Evolutionary conservation across 2,329 filamentous ascomycete genomes (phyloP).

Genomic region (Aquanectria penicillioides): DNA sequence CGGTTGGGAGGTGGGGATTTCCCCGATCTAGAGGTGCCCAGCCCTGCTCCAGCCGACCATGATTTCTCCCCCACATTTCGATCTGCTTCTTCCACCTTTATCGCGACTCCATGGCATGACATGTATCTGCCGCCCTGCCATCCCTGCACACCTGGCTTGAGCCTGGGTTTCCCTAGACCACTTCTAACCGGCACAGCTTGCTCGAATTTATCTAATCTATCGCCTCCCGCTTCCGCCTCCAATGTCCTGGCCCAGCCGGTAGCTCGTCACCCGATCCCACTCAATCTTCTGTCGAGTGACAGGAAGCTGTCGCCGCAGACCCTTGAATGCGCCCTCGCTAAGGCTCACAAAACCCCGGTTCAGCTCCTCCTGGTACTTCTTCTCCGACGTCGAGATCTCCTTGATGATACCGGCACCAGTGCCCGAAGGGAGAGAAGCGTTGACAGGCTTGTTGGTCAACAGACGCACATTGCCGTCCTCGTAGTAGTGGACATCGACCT

Average conservation of each 20-base stretch:
- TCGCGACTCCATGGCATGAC: constrained; percentile 11
- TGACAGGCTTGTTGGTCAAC: constrained; percentile 83
- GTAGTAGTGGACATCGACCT: constrained; percentile 98
- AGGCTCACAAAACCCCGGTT: constrained; percentile 89
- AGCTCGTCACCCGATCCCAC: constrained; percentile 98
- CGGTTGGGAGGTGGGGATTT: constrained; percentile 7
- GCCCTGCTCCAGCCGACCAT: neutral
- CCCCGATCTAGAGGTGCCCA: constrained; percentile 1
- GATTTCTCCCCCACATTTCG: constrained; percentile 9
- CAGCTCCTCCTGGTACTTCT: constrained; percentile 94
- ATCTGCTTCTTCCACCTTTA: constrained; percentile 16
- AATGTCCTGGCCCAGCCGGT: constrained; percentile 85
- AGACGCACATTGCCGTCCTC: constrained; percentile 98
- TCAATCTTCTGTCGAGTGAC: constrained; percentile 99
- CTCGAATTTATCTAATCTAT: constrained; percentile 27
- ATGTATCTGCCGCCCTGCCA: neutral
- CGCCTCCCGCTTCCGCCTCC: constrained; percentile 69
- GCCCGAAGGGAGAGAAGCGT: constrained; percentile 67
- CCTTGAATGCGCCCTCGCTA: constrained; percentile 96
- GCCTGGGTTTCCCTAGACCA: neutral
- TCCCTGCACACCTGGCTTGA: neutral
- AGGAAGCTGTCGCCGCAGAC: constrained; percentile 88
- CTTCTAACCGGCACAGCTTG: neutral
- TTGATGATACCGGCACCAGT: constrained; percentile 76
- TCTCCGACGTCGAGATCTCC: constrained; percentile 83